These are phyloP conservation scores for Nakazawaea holstii DNA, from an alignment of 805 yeast species.

Conservation along the genomic window DNA sequence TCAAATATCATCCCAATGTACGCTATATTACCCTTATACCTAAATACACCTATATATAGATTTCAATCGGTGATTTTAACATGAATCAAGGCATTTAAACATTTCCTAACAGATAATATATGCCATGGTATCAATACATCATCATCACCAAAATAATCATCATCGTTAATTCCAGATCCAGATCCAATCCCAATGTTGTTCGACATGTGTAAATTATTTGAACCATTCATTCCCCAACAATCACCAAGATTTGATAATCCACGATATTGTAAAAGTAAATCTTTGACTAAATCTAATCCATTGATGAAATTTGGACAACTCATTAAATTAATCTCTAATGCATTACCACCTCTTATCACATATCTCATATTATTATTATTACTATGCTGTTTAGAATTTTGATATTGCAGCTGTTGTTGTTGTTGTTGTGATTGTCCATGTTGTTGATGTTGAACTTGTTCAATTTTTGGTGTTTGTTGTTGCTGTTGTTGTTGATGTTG, in stretches of 20 bases:
- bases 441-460: neutral
- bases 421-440: neutral
- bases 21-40: too few species aligned
- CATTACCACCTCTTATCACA: conserved; percentile 13
- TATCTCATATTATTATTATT: neutral
- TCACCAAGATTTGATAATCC: conserved; percentile 42
- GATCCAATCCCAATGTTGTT: too few species aligned
- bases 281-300: conserved; percentile 46
- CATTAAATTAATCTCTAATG: conserved; percentile 60
- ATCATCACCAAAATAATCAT: conserved; percentile 16
- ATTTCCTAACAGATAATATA: conserved; percentile 58
- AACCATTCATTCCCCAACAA: conserved; percentile 25
- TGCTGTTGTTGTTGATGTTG: neutral
- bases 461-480: neutral
- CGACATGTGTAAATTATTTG: conserved; percentile 20
- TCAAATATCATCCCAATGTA: too few species aligned
- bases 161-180: too few species aligned
- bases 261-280: conserved; percentile 55
- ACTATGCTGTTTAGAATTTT: neutral
- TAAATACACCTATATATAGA: too few species aligned
- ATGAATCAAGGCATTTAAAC: conserved; percentile 55
- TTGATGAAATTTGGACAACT: conserved; percentile 71
- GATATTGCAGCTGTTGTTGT: neutral
- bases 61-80: conserved; percentile 35
- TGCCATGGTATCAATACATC: conserved; percentile 65